Evolutionary conservation across 495 filamentous ascomycete genomes (phyloP), one percentile per base, ranked within the genome.

Genomic region (Penicillium angulare): DNA sequence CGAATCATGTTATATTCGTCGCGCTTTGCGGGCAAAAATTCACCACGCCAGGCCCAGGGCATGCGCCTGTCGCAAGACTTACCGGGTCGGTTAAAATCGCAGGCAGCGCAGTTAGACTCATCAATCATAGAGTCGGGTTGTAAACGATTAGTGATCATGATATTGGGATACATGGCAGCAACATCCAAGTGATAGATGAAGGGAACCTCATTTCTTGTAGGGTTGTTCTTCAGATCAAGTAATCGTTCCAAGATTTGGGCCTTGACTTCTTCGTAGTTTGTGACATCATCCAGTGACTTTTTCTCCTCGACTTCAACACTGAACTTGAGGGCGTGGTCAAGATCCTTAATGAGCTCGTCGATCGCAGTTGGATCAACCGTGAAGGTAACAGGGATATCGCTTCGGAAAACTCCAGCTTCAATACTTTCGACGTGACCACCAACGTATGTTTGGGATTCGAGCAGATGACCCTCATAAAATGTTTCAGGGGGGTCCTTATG

Each of bases 1-100:
- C 89, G 80, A 55, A 99, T 95, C 93, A 99, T 99, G 69, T 97
- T 97, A 74, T 99, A 99, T 61, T 99, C 93, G 59, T 97, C 91
- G 46, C 89, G 81, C 60, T 97, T 96, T 5, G 93, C 91, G 22
- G 93, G 93, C 44, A 99, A 74, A 52, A 95, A 99, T 71, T 99
- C 93, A 60, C 95, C 93, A 81, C 93, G 83, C 93, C 93, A 99
- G 2, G 95, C 82, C 93, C 93, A 99, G 6, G 95, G 95, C 69
- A 99, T 72, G 61, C 93, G 79, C 59, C 93, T 81, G 71, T 99
- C 93, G 63, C 93, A 99, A 3, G 89, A 97, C 64, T 99, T 99
- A 2, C 95, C 95, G 0, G 93, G 93, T 29, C 93, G 79, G 55
- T 99, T 99, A 79, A 99, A 99, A 60, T 99, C 93, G 66, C 93